Percentiles rank a stretch among this genome's conserved stretches.
phyloP scores from a whole-genome alignment of 352 stramenopile genomes.

The Phytophthora hybrid region DNA sequence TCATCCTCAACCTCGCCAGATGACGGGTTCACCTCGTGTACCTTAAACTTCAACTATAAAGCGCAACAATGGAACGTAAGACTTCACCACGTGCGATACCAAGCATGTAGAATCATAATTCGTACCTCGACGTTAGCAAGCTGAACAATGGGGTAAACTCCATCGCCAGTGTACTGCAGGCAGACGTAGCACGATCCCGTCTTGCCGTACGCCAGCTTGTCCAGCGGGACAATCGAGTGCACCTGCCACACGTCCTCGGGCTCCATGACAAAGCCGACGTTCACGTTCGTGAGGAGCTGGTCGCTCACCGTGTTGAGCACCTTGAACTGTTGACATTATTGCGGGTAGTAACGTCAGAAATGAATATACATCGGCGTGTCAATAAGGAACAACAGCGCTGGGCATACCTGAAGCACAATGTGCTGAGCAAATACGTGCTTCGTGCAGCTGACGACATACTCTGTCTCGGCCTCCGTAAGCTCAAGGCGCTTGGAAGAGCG shows the following conservation, averaged over 20 bases:
- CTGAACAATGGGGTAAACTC: conserved; percentile 84
- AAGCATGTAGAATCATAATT: conserved; percentile 1
- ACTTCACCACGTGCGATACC: not conserved
- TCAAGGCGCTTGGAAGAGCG: conserved; percentile 90
- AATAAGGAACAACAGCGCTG: not conserved
- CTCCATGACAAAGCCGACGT: conserved; percentile 92
- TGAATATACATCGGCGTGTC: not conserved
- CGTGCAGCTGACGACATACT: conserved; percentile 97
- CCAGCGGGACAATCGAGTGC: conserved; percentile 88
- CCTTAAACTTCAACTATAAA: conserved; percentile 93
- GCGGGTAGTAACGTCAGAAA: not conserved
- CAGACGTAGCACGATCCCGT: conserved; percentile 95
- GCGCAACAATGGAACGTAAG: conserved; percentile 19
- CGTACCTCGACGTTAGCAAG: conserved; percentile 92
- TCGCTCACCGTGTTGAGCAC: conserved; percentile 99
- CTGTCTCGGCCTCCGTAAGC: conserved; percentile 97
- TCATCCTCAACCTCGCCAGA: conserved; percentile 91
- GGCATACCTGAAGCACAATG: conserved; percentile 90
- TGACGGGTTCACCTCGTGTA: conserved; percentile 96
- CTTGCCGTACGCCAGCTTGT: conserved; percentile 94
- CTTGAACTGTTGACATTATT: conserved; percentile 91
- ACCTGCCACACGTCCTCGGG: conserved; percentile 93
- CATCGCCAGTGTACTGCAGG: conserved; percentile 86
- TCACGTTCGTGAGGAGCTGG: conserved; percentile 96
- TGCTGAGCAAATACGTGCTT: conserved; percentile 98